Conservation (phyloP, 116 monocot species). For the Cymodocea nodosa region DNA sequence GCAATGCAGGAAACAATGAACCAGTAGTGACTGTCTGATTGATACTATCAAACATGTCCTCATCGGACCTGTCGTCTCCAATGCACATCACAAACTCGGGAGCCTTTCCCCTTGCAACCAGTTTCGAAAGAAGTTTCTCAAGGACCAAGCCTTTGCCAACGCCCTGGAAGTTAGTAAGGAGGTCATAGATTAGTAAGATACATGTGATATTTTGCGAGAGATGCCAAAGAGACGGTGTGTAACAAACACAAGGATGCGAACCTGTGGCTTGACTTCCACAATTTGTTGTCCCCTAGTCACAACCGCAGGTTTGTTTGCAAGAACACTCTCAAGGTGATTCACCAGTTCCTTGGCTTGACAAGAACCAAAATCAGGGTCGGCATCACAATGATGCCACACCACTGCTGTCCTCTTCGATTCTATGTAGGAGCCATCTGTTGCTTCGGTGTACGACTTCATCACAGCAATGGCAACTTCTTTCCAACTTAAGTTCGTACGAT, state of each 20-base stretch:
- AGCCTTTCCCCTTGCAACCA: constrained; percentile 9
- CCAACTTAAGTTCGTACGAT: constrained; percentile 32
- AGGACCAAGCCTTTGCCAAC: constrained; percentile 32
- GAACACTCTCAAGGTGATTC: constrained; percentile 57
- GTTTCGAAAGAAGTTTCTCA: constrained; percentile 19
- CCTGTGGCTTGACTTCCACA: constrained; percentile 84
- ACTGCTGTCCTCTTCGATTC: constrained; percentile 50
- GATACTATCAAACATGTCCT: constrained; percentile 48
- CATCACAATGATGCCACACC: constrained; percentile 60
- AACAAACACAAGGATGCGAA: too few relatives aligned
- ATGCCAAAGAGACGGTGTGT: too few relatives aligned
- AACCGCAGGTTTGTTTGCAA: constrained; percentile 55
- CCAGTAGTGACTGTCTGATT: neutral
- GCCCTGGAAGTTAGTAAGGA: constrained; percentile 13
- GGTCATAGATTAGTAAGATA: too few relatives aligned
- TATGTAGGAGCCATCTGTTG: constrained; percentile 74
- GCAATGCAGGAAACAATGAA: neutral
- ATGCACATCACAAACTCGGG: constrained; percentile 41
- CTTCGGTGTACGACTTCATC: constrained; percentile 57
- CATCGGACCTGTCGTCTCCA: constrained; percentile 42
- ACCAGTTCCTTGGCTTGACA: constrained; percentile 80
- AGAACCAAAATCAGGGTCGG: constrained; percentile 63
- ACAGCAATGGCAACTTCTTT: constrained; percentile 53
- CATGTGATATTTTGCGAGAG: too few relatives aligned
- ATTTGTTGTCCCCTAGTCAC: constrained; percentile 59